phyloP scores from a whole-genome alignment of 352 stramenopile genomes.

The Globisporangium lucens region DNA sequence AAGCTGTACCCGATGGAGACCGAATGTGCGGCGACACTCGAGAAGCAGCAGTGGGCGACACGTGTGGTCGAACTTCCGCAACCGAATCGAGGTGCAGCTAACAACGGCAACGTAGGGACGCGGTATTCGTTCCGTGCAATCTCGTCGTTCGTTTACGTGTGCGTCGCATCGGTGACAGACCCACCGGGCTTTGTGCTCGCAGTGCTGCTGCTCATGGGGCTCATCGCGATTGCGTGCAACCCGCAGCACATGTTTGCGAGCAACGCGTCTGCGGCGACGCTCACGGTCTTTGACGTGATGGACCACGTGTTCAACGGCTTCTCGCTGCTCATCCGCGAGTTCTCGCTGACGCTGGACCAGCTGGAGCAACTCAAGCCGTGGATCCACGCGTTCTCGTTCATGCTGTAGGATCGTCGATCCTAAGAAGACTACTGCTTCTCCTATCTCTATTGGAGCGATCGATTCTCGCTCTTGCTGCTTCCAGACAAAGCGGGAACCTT shows the following conservation, averaged over 20 bases:
- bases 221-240: constrained; percentile 57
- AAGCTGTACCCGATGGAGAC: constrained; percentile 55
- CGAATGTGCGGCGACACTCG: constrained; percentile 26
- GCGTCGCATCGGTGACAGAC: constrained; percentile 59
- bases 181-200: constrained; percentile 74
- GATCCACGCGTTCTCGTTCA: constrained; percentile 54
- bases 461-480: background rate
- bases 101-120: background rate
- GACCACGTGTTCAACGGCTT: constrained; percentile 63
- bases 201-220: constrained; percentile 56
- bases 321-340: constrained; percentile 58
- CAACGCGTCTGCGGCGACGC: constrained; percentile 30
- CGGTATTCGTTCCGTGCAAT: constrained; percentile 50
- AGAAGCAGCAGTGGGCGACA: constrained; percentile 39
- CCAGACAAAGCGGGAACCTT: background rate
- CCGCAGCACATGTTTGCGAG: constrained; percentile 47
- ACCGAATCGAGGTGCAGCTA: background rate
- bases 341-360: constrained; percentile 56
- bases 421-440: background rate
- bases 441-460: background rate
- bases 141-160: constrained; percentile 74
- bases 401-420: constrained; percentile 28
- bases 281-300: constrained; percentile 36
- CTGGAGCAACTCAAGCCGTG: constrained; percentile 52
- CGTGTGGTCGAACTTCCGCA: background rate